Base-by-base conservation (phyloP, 371 early-diverging fungal genomes). In the Parasitella parasitica region DNA sequence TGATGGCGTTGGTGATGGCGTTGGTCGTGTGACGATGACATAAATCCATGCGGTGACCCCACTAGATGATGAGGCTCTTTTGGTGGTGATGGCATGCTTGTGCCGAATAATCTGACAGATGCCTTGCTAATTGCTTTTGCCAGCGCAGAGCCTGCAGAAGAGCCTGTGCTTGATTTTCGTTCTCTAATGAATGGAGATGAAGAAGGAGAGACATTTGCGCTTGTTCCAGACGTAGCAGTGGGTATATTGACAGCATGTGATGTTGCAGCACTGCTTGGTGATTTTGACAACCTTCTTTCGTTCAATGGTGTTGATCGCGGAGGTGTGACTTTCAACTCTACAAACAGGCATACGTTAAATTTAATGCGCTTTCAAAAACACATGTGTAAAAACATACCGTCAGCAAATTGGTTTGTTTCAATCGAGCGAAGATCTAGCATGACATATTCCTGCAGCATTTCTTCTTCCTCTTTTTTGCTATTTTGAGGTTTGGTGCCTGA, bases 391-490 rank as follows among this genome's bases (percentile, higher is more conserved):
- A 15, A 26, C 67, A 48, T 81, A 84, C 89, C 90, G 73, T 94
- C 94, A 2, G 95, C 95, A 60, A 93, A 81, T 68, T 83, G 91
- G 66, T 96, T 94, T 52, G 93, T 89, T 64, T 95, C 94, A 15
- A 96, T 88, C 0, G 87, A 85, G 4, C 88, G 76, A 64, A 90
- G 87, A 61, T 94, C 94, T 12, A 96, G 80, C 0, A 96, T 86
- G 13, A 96, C 94, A 69, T 94, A 96, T 57, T 94, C 94, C 52
- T 85, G 83, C 41, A 84, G 55, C 0, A 85, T 80, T 53, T 89
- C 89, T 37, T 89, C 89, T 20, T 85, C 88, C 51, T 63, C 61
- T 49, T 36, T 38, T 35, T 46, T 36, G 32, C 16, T 59, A 39
- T 32, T 32, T 48, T 48, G 8, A 41, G 32, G 61, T 30, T 34